Evolutionary conservation across 179 eudicot genomes (phyloP).

Genomic region (Amaranthus tricolor): DNA sequence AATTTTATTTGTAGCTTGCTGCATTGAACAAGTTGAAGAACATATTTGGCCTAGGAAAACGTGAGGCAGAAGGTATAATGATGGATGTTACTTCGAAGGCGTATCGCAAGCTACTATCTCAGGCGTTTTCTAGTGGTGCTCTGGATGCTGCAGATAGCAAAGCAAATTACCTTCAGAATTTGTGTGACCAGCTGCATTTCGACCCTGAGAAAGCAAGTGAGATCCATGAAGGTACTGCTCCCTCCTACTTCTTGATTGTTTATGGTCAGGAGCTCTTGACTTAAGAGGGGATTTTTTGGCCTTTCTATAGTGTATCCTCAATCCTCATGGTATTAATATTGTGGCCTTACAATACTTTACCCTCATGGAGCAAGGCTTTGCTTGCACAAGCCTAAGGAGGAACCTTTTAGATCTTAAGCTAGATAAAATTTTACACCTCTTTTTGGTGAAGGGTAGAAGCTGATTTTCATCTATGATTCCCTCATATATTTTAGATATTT

Average conservation of each 20-base stretch:
- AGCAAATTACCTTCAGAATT: conserved; percentile 80
- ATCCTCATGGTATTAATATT: too few species aligned
- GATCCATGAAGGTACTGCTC: conserved; percentile 72
- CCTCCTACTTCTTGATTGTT: neutral
- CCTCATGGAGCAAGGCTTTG: neutral
- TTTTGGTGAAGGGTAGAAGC: neutral
- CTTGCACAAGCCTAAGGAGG: neutral
- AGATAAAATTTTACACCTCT: neutral
- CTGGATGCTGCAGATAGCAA: conserved; percentile 78
- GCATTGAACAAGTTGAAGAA: conserved; percentile 80
- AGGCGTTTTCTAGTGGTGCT: conserved; percentile 72
- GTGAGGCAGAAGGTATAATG: conserved; percentile 72
- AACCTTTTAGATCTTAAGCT: neutral
- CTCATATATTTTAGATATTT: neutral
- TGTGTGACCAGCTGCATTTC: conserved; percentile 75
- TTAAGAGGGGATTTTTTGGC: neutral
- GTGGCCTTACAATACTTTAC: neutral
- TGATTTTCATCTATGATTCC: neutral
- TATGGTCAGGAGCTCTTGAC: neutral
- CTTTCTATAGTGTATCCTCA: neutral
- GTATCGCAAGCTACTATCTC: conserved; percentile 70
- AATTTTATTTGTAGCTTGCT: conserved; percentile 51
- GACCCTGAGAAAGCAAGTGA: conserved; percentile 80
- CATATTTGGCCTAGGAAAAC: conserved; percentile 88
- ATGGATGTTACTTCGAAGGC: conserved; percentile 72